Base-by-base conservation (phyloP, 768 basidiomycete genomes). In the Xerocomus spinulosus region DNA sequence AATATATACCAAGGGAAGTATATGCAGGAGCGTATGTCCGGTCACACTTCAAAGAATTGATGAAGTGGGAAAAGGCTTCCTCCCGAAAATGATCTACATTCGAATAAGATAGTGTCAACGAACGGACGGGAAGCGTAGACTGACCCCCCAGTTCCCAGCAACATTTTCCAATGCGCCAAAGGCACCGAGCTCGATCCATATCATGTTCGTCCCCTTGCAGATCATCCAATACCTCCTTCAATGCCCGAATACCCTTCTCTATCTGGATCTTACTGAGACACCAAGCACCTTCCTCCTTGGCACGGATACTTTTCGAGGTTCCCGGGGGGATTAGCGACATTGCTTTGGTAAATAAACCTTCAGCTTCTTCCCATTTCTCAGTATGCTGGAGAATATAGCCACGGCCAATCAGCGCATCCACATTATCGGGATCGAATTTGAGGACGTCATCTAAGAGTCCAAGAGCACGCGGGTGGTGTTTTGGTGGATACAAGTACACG, bases 1-100 rank as follows among this genome's bases (percentile, higher is more conserved):
- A 98, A 68, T 93, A 93, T 39, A 90, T 72, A 7, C 96, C 96
- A 3, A 99, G 79, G 1, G 92, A 92, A 3, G 95, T 95, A 64
- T 92, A 98, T 0, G 96, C 84, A 2, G 96, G 87, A 0, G 95
- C 92, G 62, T 84, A 96, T 9, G 78, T 73, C 0, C 88, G 66
- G 42, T 79, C 78, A 25, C 78, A 80, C 60, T 91, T 89, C 26
- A 97, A 76, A 1, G 95, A 76, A 3, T 75, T 71, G 53, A 96
- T 88, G 69, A 88, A 96, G 59, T 76, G 73, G 14, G 80, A 77
- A 67, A 88, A 96, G 0, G 90, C 84, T 49, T 82, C 77, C 50
- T 87, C 79, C 6, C 73, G 73, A 10, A 71, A 68, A 5, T 70
- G 62, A 30, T 61, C 83, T 85, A 56, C 17, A 20, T 18, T 60